Evolutionary conservation across 139 green algal genomes (phyloP).

Genomic region (Chlorella sp.): DNA sequence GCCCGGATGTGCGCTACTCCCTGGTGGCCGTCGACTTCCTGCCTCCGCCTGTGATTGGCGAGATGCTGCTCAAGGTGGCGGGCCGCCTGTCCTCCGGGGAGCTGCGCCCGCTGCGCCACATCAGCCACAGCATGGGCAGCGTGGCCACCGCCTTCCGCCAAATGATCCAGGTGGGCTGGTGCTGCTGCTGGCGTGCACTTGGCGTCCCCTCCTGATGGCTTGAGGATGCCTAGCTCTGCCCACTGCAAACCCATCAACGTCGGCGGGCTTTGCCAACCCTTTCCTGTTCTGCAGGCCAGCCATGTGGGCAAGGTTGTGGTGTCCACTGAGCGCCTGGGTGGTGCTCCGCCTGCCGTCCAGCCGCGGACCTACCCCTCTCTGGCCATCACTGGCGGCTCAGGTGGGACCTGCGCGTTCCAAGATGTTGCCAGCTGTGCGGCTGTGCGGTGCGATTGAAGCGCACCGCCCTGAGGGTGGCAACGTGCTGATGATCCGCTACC

Average conservation of each 20-base stretch:
- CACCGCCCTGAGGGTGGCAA: no score
- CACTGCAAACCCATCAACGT: not conserved
- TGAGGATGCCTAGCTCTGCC: not conserved
- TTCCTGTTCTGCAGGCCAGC: not conserved
- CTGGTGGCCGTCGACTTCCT: constrained; percentile 92
- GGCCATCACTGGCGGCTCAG: constrained; percentile 51
- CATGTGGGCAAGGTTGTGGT: constrained; percentile 91
- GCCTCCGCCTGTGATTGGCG: constrained; percentile 55
- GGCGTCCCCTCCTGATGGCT: not conserved
- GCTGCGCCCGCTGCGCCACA: constrained; percentile 58
- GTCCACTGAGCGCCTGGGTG: not conserved
- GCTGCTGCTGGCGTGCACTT: not conserved
- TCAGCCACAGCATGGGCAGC: constrained; percentile 48
- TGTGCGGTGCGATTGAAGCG: constrained; percentile 49
- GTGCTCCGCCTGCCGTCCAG: not conserved
- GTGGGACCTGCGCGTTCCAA: constrained; percentile 17
- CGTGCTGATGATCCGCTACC: constrained; percentile 34
- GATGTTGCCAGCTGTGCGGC: no score
- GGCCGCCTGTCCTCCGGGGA: constrained; percentile 47
- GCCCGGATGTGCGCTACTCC: constrained; percentile 76
- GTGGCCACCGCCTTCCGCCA: constrained; percentile 77
- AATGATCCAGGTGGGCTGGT: constrained; percentile 72
- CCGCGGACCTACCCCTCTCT: not conserved
- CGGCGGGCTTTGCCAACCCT: not conserved
- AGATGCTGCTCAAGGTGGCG: constrained; percentile 40